Evolutionary conservation across 257 asterid genomes (phyloP).

Genomic region (Solanum etuberosum): DNA sequence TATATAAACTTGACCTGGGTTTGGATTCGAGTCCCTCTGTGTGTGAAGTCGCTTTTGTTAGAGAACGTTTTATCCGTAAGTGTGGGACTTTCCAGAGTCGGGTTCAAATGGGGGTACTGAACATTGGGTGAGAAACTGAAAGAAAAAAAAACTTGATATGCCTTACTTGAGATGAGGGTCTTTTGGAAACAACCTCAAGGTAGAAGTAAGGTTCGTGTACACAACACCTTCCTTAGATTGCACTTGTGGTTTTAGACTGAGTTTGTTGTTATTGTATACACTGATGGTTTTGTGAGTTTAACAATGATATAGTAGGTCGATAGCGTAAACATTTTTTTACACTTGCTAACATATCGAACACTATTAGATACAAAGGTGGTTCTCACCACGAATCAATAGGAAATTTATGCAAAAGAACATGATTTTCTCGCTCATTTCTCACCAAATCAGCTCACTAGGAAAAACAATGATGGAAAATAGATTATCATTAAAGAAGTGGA

Average conservation of each 20-base stretch:
- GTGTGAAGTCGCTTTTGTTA: neutral
- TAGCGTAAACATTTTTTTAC: neutral
- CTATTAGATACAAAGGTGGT: neutral
- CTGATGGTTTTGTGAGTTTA: neutral
- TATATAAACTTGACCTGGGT: neutral
- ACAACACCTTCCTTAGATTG: neutral
- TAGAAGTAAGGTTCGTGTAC: neutral
- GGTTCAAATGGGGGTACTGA: no score
- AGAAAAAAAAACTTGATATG: no score
- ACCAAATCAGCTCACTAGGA: neutral
- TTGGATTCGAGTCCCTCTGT: neutral
- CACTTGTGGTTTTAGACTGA: neutral
- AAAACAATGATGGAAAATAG: neutral
- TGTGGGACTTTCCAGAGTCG: no score
- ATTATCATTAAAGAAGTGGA: neutral
- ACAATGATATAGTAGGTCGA: neutral
- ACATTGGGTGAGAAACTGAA: no score
- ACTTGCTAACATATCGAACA: neutral
- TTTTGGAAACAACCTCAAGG: neutral
- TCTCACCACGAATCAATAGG: neutral
- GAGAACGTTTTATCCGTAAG: neutral
- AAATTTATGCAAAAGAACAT: neutral
- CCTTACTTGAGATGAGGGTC: neutral
- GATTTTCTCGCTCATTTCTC: neutral
- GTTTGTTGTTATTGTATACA: neutral